Conservation (phyloP, 2,329 filamentous ascomycete genomes). For the Metarhizium sp. region DNA sequence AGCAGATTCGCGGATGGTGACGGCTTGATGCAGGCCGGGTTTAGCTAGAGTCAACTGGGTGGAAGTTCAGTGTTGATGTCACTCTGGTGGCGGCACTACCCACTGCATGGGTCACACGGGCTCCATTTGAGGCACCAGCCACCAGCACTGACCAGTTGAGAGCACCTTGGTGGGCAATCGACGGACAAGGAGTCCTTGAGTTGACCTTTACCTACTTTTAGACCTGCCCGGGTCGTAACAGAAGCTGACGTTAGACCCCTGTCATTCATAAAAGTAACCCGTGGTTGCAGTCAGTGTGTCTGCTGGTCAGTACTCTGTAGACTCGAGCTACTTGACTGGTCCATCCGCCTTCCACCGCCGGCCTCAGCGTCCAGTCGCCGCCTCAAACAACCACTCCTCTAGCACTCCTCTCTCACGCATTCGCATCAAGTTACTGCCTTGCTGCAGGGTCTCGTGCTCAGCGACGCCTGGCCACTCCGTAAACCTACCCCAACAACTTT, state of each 20-base stretch:
- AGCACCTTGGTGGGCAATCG: too few species aligned
- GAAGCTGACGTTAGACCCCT: not conserved
- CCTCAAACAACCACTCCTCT: not conserved
- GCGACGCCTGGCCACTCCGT: not conserved
- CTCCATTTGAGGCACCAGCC: too few species aligned
- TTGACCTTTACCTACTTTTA: too few species aligned
- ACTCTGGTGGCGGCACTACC: not conserved
- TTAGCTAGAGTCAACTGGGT: too few species aligned
- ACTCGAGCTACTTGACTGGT: too few species aligned
- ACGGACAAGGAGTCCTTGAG: too few species aligned
- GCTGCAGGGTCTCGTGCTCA: slow-evolving; percentile 1
- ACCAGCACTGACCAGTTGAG: too few species aligned
- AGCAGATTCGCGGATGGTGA: not conserved
- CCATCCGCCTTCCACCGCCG: not conserved
- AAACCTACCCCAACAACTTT: not conserved
- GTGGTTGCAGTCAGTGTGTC: too few species aligned
- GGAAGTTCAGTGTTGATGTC: not conserved
- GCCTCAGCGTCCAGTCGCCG: not conserved
- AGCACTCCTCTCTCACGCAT: not conserved
- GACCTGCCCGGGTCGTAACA: too few species aligned
- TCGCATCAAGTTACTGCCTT: not conserved
- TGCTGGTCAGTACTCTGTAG: not conserved
- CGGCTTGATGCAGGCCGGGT: too few species aligned
- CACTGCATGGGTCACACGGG: too few species aligned
- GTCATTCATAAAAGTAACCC: too few species aligned